Percentiles rank a stretch among this genome's conserved stretches.
phyloP scores from a whole-genome alignment of 306 rosid species.

The Hippophae rhamnoides region DNA sequence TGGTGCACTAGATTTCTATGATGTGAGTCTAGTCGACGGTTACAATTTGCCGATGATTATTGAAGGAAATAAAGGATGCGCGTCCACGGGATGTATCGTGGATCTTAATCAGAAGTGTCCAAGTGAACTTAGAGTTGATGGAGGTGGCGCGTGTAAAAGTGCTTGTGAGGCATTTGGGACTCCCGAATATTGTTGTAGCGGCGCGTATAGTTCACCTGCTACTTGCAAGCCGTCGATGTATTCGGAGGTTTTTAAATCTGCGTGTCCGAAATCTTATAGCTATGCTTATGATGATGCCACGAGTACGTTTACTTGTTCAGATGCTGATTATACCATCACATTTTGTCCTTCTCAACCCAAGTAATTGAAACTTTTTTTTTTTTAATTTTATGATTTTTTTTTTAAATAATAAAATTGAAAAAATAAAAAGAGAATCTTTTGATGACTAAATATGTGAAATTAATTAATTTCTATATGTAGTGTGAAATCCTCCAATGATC shows the following conservation, averaged over 20 bases:
- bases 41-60: conserved; percentile 73
- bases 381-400: background rate
- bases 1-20: conserved; percentile 68
- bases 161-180: conserved; percentile 79
- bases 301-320: conserved; percentile 65
- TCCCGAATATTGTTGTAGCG: conserved; percentile 79
- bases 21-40: conserved; percentile 92
- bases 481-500: conserved; percentile 38
- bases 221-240: conserved; percentile 69
- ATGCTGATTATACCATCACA: conserved; percentile 63
- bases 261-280: conserved; percentile 77
- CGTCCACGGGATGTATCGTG: conserved; percentile 54
- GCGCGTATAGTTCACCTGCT: conserved; percentile 45
- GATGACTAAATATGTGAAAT: background rate
- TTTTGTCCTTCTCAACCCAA: conserved; percentile 65
- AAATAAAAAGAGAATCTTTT: background rate
- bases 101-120: conserved; percentile 69
- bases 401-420: no score
- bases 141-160: conserved; percentile 73
- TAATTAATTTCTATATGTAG: conserved; percentile 17
- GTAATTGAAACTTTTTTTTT: conserved; percentile 14
- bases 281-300: conserved; percentile 85
- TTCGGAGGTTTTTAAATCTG: conserved; percentile 69
- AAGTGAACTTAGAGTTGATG: conserved; percentile 37
- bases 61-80: conserved; percentile 54